Conservation (phyloP, 179 eudicot genomes). For the Patellifolia procumbens region DNA sequence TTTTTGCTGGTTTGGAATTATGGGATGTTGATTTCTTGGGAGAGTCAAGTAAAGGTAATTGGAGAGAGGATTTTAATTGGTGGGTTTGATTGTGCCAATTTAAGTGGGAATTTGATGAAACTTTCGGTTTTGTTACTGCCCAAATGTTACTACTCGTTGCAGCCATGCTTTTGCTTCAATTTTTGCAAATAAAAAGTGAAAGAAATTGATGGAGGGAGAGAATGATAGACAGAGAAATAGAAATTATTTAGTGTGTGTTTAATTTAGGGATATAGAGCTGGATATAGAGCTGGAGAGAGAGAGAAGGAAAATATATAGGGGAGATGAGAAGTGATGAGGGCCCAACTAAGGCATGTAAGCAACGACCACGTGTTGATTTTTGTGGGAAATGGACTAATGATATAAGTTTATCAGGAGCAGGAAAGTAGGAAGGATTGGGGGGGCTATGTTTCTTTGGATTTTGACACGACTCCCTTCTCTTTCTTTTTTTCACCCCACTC, state of each 20-base stretch:
- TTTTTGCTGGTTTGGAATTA: neutral
- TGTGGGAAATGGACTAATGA: constrained; percentile 6
- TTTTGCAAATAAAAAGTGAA: neutral
- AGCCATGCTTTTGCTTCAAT: constrained; percentile 20
- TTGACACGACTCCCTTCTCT: constrained; percentile 28
- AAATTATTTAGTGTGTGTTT: neutral
- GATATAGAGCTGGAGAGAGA: constrained; percentile 26
- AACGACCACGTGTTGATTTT: constrained; percentile 34
- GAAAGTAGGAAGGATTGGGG: neutral
- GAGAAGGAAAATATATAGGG: constrained; percentile 30
- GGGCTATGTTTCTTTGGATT: constrained; percentile 28
- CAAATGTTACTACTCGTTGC: constrained; percentile 19
- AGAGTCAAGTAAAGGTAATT: constrained; percentile 30
- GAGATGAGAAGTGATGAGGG: neutral
- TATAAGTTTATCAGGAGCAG: neutral
- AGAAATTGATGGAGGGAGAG: neutral
- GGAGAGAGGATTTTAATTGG: constrained; percentile 14
- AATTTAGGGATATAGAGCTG: constrained; percentile 14
- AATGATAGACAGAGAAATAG: neutral
- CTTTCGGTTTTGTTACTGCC: constrained; percentile 3
- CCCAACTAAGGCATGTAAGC: constrained; percentile 20
- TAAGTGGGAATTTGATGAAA: neutral
- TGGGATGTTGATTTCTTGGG: constrained; percentile 1
- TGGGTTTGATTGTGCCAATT: constrained; percentile 19
- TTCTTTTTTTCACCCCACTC: neutral